Evolutionary conservation across 2,329 filamentous ascomycete genomes (phyloP), one percentile per base, ranked within the genome.

Genomic region (Paecilomyces niveus): DNA sequence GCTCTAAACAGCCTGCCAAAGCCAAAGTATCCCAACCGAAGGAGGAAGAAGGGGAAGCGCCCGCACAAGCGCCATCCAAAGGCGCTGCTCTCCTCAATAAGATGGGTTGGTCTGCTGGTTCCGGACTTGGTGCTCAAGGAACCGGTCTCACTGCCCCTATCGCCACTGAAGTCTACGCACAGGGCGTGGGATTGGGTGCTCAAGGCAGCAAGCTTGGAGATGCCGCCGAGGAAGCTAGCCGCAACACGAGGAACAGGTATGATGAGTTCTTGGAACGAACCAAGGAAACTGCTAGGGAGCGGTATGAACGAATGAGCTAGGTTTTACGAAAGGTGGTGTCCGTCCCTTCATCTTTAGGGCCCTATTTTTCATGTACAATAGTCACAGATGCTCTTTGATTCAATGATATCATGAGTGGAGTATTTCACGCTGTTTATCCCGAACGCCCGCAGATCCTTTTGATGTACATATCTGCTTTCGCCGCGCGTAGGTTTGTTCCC

Each of bases 21-120:
- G 60, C 65, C 58, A 60, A 66, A 59, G 54, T 59, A 15, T 22
- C 35, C n/a, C 60, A 70, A 6, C 61, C 67, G 1, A 70, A 73
- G 58, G 65, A 72, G 58, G 67, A 71, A 33, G 67, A 71, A 35
- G 67, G 68, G 6, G 64, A 67, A n/a, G 52, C 68, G 0, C 64
- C 68, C 0, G 66, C 65, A 0, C 67, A 73, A 31, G 59, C 62
- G 0, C 68, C 71, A 13, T 80, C 79, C 3, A 81, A 81, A 65
- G 79, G 79, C n/a, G 79, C 79, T 2, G 75, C 78, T 1, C 70
- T 81, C 13, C 73, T 81, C 10, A 77, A 74, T 58, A 81, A 80
- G 59, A 81, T 81, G 79, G 79, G 79, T 18, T 81, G 79, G 75
- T 74, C 73, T 1, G 76, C 72, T 3, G 79, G 79, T 0, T 71